phyloP scores from a whole-genome alignment of 148 eudicot genomes.

The Drosera capensis region DNA sequence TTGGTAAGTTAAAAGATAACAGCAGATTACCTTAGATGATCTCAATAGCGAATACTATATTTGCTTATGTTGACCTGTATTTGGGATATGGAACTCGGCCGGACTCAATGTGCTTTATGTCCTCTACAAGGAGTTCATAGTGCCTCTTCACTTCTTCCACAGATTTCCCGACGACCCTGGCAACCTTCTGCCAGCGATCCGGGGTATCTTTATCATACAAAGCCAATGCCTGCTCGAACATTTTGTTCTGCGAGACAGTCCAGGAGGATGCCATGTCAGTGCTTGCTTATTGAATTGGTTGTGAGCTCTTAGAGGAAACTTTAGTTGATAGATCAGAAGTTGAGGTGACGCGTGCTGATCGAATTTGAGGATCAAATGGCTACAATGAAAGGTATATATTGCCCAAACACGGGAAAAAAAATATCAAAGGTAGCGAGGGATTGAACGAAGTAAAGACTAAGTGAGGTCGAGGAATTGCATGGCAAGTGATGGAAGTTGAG shows the following conservation, averaged over 20 bases:
- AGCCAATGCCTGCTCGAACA: slow-evolving; percentile 47
- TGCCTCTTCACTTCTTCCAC: slow-evolving; percentile 49
- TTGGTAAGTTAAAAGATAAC: neutral
- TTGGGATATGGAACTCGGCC: slow-evolving; percentile 34
- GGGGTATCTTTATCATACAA: slow-evolving; percentile 37
- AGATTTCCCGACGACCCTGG: slow-evolving; percentile 39
- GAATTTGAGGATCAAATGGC: too few relatives aligned
- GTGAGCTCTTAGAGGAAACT: too few relatives aligned
- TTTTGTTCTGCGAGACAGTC: slow-evolving; percentile 43
- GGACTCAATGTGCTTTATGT: slow-evolving; percentile 32
- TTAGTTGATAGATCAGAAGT: too few relatives aligned
- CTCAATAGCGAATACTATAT: neutral
- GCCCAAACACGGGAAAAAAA: too few relatives aligned
- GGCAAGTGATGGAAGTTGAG: too few relatives aligned
- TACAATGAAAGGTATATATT: too few relatives aligned
- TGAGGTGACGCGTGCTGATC: too few relatives aligned
- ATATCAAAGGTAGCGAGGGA: too few relatives aligned
- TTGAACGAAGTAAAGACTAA: too few relatives aligned
- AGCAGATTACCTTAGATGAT: slow-evolving; percentile 14
- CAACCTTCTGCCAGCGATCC: slow-evolving; percentile 56
- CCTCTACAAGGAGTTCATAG: slow-evolving; percentile 34
- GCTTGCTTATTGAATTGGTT: too few relatives aligned
- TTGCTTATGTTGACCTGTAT: slow-evolving; percentile 19
- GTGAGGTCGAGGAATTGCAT: too few relatives aligned
- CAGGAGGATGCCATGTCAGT: too few relatives aligned